phyloP scores from a whole-genome alignment of 768 basidiomycete genomes.

The Suillus spraguei region DNA sequence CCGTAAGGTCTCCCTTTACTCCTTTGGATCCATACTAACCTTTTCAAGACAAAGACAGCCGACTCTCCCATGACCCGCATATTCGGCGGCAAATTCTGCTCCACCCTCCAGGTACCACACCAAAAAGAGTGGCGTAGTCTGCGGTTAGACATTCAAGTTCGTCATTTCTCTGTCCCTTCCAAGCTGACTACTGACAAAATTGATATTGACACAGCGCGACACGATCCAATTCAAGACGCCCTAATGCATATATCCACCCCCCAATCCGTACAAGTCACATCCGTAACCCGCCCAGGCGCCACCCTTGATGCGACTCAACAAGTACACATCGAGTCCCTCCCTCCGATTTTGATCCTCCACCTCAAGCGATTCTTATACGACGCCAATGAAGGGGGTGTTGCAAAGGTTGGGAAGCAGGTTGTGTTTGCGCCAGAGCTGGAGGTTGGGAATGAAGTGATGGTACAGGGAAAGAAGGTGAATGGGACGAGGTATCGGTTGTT shows the following conservation, averaged over 20 bases:
- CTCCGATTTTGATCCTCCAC: constrained; percentile 85
- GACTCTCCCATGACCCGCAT: constrained; percentile 91
- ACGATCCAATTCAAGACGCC: constrained; percentile 81
- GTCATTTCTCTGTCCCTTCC: constrained; percentile 6
- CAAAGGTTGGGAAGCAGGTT: constrained; percentile 88
- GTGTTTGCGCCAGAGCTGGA: constrained; percentile 78
- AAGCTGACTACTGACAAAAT: neutral
- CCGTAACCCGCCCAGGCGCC: constrained; percentile 54
- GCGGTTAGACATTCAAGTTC: constrained; percentile 85
- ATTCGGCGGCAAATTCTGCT: constrained; percentile 92
- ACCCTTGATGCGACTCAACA: constrained; percentile 74
- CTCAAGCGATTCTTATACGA: constrained; percentile 93
- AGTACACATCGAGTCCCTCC: constrained; percentile 76
- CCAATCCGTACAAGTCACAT: constrained; percentile 74
- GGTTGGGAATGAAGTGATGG: constrained; percentile 69
- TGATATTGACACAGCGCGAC: constrained; percentile 54
- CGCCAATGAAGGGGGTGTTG: constrained; percentile 68
- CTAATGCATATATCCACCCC: constrained; percentile 76
- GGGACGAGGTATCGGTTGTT: constrained; percentile 77
- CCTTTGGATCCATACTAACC: constrained; percentile 1
- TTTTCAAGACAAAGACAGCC: constrained; percentile 63
- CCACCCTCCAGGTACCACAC: constrained; percentile 79
- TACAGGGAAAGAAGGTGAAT: constrained; percentile 47
- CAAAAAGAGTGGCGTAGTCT: constrained; percentile 91
- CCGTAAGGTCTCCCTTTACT: constrained; percentile 49